Evolutionary conservation across 1,139 yeast genomes (phyloP).

Genomic region (Nakaseomyces bracarensis): DNA sequence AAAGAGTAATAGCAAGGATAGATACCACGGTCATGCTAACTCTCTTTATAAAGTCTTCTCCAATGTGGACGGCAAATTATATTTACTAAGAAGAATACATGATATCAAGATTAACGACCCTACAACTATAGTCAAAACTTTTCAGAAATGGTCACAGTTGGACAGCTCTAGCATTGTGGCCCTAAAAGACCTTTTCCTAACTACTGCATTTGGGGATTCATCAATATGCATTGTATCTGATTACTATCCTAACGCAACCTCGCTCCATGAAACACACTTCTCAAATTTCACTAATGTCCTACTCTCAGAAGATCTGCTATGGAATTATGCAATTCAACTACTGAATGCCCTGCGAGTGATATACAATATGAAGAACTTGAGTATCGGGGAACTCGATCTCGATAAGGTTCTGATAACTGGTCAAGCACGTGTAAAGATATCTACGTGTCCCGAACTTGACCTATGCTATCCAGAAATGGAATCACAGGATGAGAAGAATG

Average conservation of each 20-base stretch:
- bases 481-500: constrained; percentile 9
- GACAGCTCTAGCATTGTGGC: constrained; percentile 54
- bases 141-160: constrained; percentile 47
- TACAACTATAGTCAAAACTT: constrained; percentile 39
- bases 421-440: constrained; percentile 57
- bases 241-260: constrained; percentile 56
- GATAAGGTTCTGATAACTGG: constrained; percentile 65
- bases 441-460: constrained; percentile 67
- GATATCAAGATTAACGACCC: constrained; percentile 53
- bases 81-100: constrained; percentile 68
- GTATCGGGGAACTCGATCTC: constrained; percentile 56
- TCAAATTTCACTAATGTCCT: constrained; percentile 35
- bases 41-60: constrained; percentile 75
- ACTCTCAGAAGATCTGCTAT: constrained; percentile 57
- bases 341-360: constrained; percentile 55
- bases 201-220: constrained; percentile 75
- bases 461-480: constrained; percentile 39
- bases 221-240: constrained; percentile 60
- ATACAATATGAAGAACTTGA: constrained; percentile 43
- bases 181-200: constrained; percentile 76
- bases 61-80: constrained; percentile 68
- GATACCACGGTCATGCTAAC: constrained; percentile 50
- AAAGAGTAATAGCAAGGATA: constrained; percentile 36
- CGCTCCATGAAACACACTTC: constrained; percentile 51
- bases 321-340: constrained; percentile 72